A percentile compares a stretch with the other conserved stretches of the same genome.
Evolutionary conservation across 805 yeast species (phyloP).

Genomic region (Myxozyma neotropica): DNA sequence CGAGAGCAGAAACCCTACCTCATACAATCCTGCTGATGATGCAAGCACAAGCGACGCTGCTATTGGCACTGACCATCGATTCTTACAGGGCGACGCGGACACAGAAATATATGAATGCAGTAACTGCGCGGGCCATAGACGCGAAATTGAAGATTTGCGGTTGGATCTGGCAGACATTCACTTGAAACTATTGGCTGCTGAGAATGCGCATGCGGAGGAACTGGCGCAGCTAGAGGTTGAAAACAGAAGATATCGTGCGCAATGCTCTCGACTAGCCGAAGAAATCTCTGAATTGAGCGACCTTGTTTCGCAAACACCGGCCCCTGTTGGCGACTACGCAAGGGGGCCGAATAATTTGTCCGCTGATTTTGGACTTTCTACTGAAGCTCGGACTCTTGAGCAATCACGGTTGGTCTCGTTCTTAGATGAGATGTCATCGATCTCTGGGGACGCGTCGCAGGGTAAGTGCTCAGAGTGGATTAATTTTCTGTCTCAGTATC

Average conservation of each 20-base stretch:
- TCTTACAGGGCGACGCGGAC: background rate
- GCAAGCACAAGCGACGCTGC: background rate
- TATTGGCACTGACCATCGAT: background rate
- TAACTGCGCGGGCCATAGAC: background rate
- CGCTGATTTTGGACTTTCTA: background rate
- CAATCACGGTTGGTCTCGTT: background rate
- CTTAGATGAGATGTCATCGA: conserved; percentile 20
- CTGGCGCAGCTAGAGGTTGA: background rate
- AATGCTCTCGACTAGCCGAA: conserved; percentile 1
- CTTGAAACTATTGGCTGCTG: conserved; percentile 1
- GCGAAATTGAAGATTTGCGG: conserved; percentile 26
- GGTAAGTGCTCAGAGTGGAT: background rate
- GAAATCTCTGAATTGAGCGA: conserved; percentile 8
- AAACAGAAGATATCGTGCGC: background rate
- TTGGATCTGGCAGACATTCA: conserved; percentile 22
- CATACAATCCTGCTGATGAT: background rate
- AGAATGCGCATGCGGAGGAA: background rate
- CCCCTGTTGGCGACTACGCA: background rate
- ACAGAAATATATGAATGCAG: background rate
- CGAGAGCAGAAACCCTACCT: background rate
- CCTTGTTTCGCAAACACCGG: background rate
- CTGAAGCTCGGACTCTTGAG: background rate
- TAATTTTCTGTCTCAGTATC: background rate
- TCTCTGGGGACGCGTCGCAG: background rate
- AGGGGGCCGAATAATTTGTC: background rate